Percentiles rank a stretch among this genome's conserved stretches.
Conservation (phyloP, 2,329 filamentous ascomycete genomes). For the Fusarium sp. region DNA sequence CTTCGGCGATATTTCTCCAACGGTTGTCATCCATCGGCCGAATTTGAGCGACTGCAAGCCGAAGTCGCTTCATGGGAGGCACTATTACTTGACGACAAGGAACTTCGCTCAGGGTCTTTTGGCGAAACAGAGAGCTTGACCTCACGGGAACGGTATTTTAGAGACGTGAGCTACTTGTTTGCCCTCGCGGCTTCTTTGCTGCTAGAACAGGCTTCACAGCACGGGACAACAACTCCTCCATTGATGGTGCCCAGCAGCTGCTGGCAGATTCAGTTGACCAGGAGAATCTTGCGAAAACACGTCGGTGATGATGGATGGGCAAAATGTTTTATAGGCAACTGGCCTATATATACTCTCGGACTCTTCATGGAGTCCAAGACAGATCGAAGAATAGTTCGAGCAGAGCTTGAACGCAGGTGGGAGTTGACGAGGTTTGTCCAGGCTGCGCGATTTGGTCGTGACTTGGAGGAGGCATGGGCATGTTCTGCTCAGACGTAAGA, state of each 20-base stretch:
- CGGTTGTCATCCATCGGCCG: neutral
- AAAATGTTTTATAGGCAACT: constrained; percentile 45
- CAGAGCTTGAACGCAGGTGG: constrained; percentile 34
- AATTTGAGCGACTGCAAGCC: neutral
- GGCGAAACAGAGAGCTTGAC: neutral
- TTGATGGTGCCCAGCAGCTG: neutral
- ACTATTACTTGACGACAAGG: constrained; percentile 9
- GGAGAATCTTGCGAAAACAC: constrained; percentile 28
- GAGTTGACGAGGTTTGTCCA: constrained; percentile 32
- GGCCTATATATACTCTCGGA: constrained; percentile 41
- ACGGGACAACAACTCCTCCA: neutral
- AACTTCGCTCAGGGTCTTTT: neutral
- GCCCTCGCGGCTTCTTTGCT: constrained; percentile 34
- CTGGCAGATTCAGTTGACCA: constrained; percentile 31
- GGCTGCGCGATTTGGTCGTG: constrained; percentile 26
- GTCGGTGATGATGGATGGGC: constrained; percentile 31
- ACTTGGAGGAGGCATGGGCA: constrained; percentile 36
- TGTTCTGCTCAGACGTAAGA: neutral
- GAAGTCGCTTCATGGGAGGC: constrained; percentile 34
- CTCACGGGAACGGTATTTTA: constrained; percentile 12
- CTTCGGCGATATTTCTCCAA: constrained; percentile 24
- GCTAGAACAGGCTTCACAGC: constrained; percentile 24
- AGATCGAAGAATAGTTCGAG: constrained; percentile 25
- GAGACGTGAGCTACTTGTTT: constrained; percentile 36
- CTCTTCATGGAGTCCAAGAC: constrained; percentile 23